phyloP scores from a whole-genome alignment of 176 grass and related monocot species.

The Oryza meridionalis region DNA sequence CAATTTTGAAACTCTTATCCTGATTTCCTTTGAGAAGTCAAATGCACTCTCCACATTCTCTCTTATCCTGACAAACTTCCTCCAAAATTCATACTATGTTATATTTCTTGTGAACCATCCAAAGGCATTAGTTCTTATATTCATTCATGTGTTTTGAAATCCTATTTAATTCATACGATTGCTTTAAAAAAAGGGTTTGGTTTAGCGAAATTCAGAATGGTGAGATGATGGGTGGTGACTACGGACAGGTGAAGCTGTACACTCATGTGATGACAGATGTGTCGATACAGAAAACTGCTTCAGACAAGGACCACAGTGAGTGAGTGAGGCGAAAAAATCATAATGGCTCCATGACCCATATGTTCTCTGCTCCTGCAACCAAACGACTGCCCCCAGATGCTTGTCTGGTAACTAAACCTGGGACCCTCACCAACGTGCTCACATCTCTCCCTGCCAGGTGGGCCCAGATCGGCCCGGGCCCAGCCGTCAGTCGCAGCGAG shows the following conservation, averaged over 20 bases:
- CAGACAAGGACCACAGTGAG: constrained; percentile 10
- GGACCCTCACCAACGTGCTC: neutral
- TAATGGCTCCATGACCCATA: constrained; percentile 21
- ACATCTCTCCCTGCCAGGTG: neutral
- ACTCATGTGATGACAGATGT: neutral
- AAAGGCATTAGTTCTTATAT: no score
- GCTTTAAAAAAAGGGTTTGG: neutral
- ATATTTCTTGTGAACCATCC: no score
- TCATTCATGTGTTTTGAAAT: no score
- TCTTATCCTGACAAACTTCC: no score
- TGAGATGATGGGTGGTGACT: neutral
- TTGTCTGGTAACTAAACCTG: neutral
- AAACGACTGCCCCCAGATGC: neutral
- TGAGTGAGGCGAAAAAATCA: neutral
- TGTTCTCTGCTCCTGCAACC: constrained; percentile 26
- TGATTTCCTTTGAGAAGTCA: no score
- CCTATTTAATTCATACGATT: no score
- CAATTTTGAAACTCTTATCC: no score
- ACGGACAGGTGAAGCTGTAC: neutral
- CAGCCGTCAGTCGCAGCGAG: neutral
- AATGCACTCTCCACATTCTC: no score
- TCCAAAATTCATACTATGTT: no score
- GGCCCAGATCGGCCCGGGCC: neutral
- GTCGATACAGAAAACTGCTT: constrained; percentile 11
- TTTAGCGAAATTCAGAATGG: neutral